Percentiles rank a stretch among this genome's conserved stretches.
phyloP scores from a whole-genome alignment of 148 eudicot species.

The Agrostemma githago region DNA sequence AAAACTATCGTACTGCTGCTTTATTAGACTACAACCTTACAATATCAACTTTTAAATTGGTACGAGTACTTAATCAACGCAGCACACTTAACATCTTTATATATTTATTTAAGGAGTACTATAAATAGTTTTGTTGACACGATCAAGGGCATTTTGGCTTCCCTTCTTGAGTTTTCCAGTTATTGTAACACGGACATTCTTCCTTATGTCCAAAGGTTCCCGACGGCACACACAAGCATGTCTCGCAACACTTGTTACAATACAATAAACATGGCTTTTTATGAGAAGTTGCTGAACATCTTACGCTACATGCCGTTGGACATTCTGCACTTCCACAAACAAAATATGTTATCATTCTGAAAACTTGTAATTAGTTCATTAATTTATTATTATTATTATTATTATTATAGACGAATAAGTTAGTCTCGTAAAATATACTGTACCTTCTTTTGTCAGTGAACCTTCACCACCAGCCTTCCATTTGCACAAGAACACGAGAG shows the following conservation, averaged over 20 bases:
- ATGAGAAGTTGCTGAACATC: slow-evolving; percentile 16
- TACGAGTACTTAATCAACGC: too few relatives aligned
- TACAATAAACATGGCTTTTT: slow-evolving; percentile 18
- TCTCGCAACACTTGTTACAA: slow-evolving; percentile 17
- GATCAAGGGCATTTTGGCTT: slow-evolving; percentile 21
- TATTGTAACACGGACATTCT: slow-evolving; percentile 19
- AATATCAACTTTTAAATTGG: neutral
- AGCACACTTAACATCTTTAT: too few relatives aligned
- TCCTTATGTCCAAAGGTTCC: slow-evolving; percentile 19
- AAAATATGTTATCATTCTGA: neutral
- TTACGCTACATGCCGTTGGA: slow-evolving; percentile 8
- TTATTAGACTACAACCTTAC: neutral
- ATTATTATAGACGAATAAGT: neutral
- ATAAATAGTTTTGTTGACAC: neutral
- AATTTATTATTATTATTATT: too few relatives aligned
- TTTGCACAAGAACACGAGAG: neutral
- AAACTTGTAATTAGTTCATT: too few relatives aligned
- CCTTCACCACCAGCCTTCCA: slow-evolving; percentile 13
- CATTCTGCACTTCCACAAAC: slow-evolving; percentile 5
- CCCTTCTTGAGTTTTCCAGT: slow-evolving; percentile 11
- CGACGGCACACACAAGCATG: slow-evolving; percentile 21
- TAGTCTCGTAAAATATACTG: neutral
- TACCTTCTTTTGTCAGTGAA: slow-evolving; percentile 13
- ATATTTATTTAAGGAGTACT: too few relatives aligned
- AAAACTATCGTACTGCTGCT: too few relatives aligned